Base-by-base conservation (phyloP, 208 protist genomes). In the Crithidia expoeki region DNA sequence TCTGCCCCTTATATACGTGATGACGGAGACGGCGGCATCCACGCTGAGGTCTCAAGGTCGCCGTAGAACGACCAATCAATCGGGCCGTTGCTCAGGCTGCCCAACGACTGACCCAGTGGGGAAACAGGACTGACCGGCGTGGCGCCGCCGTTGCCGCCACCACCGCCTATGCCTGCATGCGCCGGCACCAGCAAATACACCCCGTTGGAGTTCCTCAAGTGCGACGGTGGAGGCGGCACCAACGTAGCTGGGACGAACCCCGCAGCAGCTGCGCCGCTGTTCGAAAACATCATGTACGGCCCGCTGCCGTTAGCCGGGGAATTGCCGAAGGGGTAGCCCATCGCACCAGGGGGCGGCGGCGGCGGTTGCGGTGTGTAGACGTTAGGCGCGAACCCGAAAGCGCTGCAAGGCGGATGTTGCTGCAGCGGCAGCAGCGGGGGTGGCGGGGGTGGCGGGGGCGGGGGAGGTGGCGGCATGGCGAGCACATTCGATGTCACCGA, bases 41-140 rank as follows among this genome's bases (percentile, higher is more conserved):
- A 83, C 44, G 60, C 49, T 14, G 51, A 2, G 3, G 68, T 76
- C 12, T 81, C 75, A 28, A 85, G 27, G 30, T 82, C 72, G 11
- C 68, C 76, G 57, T 77, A 79, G 32, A 79, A 85, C n/a, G 62
- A 73, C 80, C 80, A 85, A 55, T 82, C 66, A 4, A 82, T 34
- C 0, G 76, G 75, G 28, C 75, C 64, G 42, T 60, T 62, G 60
- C 51, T 68, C 44, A 67, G 30, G 32, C 68, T 74, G 23, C 60
- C 47, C 40, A 62, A 33, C 30, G 68, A 74, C 60, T 68, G 68
- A 11, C 68, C 58, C 30, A 74, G 36, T 30, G 60, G 60, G 10
- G 60, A 74, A 2, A 56, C 49, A n/a, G 59, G 59, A 17, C 51
- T 60, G n/a, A 28, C 27, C 23, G 63, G 51, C 19, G 51, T 51